A percentile compares a stretch with the other conserved stretches of the same genome.
phyloP scores from a whole-genome alignment of 2,329 filamentous ascomycete genomes.

The Arthrobotrys iridis region DNA sequence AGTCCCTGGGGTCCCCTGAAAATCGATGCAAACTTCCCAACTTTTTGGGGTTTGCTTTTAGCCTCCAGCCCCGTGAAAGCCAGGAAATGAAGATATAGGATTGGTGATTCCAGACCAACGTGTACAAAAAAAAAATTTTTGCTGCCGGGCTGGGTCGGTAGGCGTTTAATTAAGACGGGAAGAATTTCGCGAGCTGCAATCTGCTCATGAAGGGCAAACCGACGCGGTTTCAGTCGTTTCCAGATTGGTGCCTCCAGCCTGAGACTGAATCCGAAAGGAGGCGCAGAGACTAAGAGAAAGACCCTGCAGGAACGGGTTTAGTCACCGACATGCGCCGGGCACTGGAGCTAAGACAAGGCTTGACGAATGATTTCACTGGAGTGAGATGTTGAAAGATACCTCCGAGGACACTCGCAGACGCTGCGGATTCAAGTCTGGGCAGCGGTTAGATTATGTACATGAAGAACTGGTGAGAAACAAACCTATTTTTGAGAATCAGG shows the following conservation, averaged over 20 bases:
- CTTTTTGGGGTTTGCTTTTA: constrained; percentile 18
- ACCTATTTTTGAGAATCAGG: neutral
- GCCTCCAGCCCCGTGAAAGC: constrained; percentile 35
- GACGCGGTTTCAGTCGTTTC: constrained; percentile 52
- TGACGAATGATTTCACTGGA: neutral
- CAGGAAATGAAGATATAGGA: constrained; percentile 45
- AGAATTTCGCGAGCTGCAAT: constrained; percentile 42
- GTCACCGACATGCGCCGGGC: constrained; percentile 46
- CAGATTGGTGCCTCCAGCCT: constrained; percentile 5
- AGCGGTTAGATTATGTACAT: constrained; percentile 26
- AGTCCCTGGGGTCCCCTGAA: constrained; percentile 28
- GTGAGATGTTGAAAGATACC: constrained; percentile 11
- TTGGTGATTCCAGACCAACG: constrained; percentile 27
- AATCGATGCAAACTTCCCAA: constrained; percentile 12
- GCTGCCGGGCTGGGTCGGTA: constrained; percentile 39
- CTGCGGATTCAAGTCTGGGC: constrained; percentile 17
- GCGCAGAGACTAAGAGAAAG: constrained; percentile 23
- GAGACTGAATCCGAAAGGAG: constrained; percentile 34
- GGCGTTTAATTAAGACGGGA: constrained; percentile 49
- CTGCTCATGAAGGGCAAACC: constrained; percentile 17
- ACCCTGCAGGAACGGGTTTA: constrained; percentile 47
- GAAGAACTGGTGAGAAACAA: constrained; percentile 13
- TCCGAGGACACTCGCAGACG: constrained; percentile 34
- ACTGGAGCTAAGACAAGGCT: constrained; percentile 20
- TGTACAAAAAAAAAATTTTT: constrained; percentile 11